Evolutionary conservation across 2,329 filamentous ascomycete genomes (phyloP), one percentile per base, ranked within the genome.

Genomic region (Phaeosphaeria sp.): DNA sequence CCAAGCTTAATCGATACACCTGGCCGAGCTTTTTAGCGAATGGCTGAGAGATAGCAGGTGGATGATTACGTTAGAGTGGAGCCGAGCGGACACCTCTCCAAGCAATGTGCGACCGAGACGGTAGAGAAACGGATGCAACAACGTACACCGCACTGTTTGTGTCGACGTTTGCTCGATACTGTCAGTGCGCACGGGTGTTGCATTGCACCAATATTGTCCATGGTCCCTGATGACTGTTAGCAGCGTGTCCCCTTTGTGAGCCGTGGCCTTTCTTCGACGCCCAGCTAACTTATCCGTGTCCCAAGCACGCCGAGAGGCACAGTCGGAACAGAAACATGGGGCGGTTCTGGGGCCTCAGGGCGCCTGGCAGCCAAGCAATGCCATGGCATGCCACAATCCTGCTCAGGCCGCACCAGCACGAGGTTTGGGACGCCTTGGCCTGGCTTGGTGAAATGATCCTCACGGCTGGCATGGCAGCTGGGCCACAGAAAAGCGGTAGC

Each of bases 41-140:
- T 56, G 59, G 63, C 68, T 69, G 63, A 66, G 55, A 57, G 61
- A 60, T 55, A 49, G 51, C 30, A 61, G 40, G 45, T 54, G 53
- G 57, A 55, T 50, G 59, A 71, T 73, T 71, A 70, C 66, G 71
- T 72, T 67, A 55, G 53, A 61, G 68, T 72, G 71, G 71, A 74
- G 67, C 61, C 64, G 67, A 69, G 66, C 68, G 67, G 72, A 69
- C 53, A 56, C 53, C 45, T 57, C 56, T 65, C 66, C 64, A 69
- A 61, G 66, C 55, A 69, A 49, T 51, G 63, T 55, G 57, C 56
- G 56, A 55, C 54, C 44, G 47, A 39, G 51, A 55, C 49, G 54
- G 56, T 60, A 62, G 62, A 61, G 22, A n/a, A 47, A 30, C 24
- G 24, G 42, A 21, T 47, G 24, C 22, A 25, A 47, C 56, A 60